Base-by-base conservation (phyloP, 495 filamentous ascomycete species). In the Patellaria atrata region DNA sequence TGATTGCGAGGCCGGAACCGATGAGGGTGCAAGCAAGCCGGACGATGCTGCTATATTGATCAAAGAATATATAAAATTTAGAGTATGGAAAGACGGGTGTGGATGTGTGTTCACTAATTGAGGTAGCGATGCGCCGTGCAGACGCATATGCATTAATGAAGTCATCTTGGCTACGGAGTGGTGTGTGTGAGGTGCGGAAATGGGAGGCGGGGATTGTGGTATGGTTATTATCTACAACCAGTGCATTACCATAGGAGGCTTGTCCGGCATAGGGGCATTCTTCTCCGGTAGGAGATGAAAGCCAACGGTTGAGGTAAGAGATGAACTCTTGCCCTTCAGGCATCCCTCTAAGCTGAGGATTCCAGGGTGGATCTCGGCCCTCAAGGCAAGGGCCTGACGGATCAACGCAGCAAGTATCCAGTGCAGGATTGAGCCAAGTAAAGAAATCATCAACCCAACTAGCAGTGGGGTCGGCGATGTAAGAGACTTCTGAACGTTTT, bases 391-490 rank as follows among this genome's bases (percentile, higher is more conserved):
- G 56, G 47, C 74, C 68, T 13, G 61, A 57, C 27, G 61, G 63
- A 40, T 77, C 59, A 5, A 51, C 50, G 48, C 91, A 96, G 59
- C 91, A 96, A 27, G 68, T 62, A 30, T 82, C 75, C 35, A 85
- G 77, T 10, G 65, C 62, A 0, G 91, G 91, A 45, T 94, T 89
- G 10, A 96, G 64, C 91, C 91, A 97, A 41, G 79, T 72, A 58
- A 96, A 81, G 56, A 81, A 94, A 50, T 97, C 89, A 53, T 97
- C 89, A 19, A 97, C 65, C 89, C 89, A 97, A 52, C 81, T 93
- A 13, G 89, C 89, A 4, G 85, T 75, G 1, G 85, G 74, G n/a
- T 83, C 77, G n/a, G 81, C 64, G 40, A 97, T 79, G 56, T 91
- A 94, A 2, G 85, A 94, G 3, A 83, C 67, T n/a, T 87, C 68